Conservation (phyloP, 2,329 filamentous ascomycete genomes). For the Anisogramma anomala region DNA sequence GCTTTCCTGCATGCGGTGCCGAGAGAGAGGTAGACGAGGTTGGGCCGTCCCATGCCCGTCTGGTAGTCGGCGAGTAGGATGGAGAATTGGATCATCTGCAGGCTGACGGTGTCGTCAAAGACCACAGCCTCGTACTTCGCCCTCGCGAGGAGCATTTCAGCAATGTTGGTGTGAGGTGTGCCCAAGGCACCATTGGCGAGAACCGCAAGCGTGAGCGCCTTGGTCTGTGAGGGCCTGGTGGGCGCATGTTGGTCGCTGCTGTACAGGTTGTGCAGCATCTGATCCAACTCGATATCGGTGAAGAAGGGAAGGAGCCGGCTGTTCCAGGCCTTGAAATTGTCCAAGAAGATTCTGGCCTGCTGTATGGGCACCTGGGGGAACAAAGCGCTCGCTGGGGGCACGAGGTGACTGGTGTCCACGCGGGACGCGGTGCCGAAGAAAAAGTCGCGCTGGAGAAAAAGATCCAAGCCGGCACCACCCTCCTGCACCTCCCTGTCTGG, state of each 20-base stretch:
- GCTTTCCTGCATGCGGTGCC: conserved; percentile 20
- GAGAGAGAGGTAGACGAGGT: conserved; percentile 21
- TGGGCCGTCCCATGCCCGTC: conserved; percentile 21
- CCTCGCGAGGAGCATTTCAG: conserved; percentile 18
- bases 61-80: conserved; percentile 21
- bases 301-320: conserved; percentile 17
- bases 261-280: conserved; percentile 17
- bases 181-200: conserved; percentile 20
- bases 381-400: conserved; percentile 1
- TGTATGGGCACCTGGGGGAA: conserved; percentile 12
- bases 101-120: conserved; percentile 22
- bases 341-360: conserved; percentile 15
- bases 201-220: conserved; percentile 17
- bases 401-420: conserved; percentile 11
- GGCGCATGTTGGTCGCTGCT: conserved; percentile 4
- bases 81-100: conserved; percentile 22
- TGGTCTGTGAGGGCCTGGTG: conserved; percentile 16
- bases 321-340: conserved; percentile 15
- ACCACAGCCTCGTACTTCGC: conserved; percentile 19
- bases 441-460: conserved; percentile 22
- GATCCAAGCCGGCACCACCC: conserved; percentile 19
- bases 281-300: conserved; percentile 16
- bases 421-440: conserved; percentile 22
- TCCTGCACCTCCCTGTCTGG: conserved; percentile 18
- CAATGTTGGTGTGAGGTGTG: conserved; percentile 18